These are phyloP conservation scores for Karstenula rhodostoma DNA, from an alignment of 2,329 filamentous ascomycete species.

Conservation along the genomic window DNA sequence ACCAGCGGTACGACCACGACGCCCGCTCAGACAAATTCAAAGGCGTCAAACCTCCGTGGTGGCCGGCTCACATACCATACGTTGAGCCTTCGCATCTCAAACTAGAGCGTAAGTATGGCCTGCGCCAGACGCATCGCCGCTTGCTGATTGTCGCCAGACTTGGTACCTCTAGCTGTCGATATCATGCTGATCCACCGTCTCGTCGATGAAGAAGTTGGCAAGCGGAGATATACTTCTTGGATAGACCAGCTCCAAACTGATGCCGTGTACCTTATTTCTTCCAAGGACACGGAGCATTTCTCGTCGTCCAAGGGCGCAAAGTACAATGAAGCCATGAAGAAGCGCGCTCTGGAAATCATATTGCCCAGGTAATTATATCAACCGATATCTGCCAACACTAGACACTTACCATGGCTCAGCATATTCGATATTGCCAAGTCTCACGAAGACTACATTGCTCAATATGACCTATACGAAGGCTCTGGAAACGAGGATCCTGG, in stretches of 20 bases:
- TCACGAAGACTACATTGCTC: constrained; percentile 40
- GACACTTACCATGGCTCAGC: constrained; percentile 12
- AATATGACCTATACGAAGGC: constrained; percentile 35
- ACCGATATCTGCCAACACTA: neutral
- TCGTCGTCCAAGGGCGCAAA: constrained; percentile 34
- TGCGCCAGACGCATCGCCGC: neutral
- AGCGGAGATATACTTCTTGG: constrained; percentile 35
- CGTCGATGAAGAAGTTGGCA: constrained; percentile 28
- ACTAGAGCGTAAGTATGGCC: constrained; percentile 29
- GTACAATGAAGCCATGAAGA: constrained; percentile 38
- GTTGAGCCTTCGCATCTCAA: constrained; percentile 45
- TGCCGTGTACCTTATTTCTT: constrained; percentile 31
- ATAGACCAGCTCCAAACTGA: constrained; percentile 31
- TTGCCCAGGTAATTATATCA: constrained; percentile 21
- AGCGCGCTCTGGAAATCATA: constrained; percentile 33
- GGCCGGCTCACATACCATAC: constrained; percentile 39
- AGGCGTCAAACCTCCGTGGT: constrained; percentile 36
- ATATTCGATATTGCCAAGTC: constrained; percentile 39
- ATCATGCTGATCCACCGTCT: constrained; percentile 41
- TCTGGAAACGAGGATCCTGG: constrained; percentile 27
- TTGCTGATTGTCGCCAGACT: constrained; percentile 28
- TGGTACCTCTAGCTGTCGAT: constrained; percentile 36
- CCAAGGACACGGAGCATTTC: constrained; percentile 33
- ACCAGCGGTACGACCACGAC: constrained; percentile 23
- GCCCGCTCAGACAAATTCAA: constrained; percentile 12